phyloP scores from a whole-genome alignment of 1,284 basidiomycete species.

The Ceratobasidium theobromae region DNA sequence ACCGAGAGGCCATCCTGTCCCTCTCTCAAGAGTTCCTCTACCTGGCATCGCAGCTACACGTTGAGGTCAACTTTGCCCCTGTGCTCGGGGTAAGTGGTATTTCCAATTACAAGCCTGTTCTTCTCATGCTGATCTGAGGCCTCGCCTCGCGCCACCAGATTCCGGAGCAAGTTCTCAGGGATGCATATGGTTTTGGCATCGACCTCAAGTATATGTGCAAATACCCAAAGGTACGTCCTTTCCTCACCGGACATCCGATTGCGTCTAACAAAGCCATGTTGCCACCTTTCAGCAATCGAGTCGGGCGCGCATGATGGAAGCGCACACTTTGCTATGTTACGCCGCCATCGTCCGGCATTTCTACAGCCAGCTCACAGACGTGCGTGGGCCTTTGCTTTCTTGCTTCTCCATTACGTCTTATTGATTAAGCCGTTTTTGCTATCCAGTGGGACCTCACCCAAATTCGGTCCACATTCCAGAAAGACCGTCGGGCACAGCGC shows the following conservation, averaged over 20 bases:
- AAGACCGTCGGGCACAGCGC: slow-evolving; percentile 12
- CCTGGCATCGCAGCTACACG: slow-evolving; percentile 1
- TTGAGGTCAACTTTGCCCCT: slow-evolving; percentile 22
- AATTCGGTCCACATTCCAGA: slow-evolving; percentile 9
- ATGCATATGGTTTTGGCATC: slow-evolving; percentile 24
- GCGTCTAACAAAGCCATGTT: background rate
- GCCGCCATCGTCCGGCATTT: slow-evolving; percentile 26
- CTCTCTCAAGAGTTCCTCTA: slow-evolving; percentile 25
- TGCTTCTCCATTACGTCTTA: slow-evolving; percentile 12
- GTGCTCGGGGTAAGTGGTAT: slow-evolving; percentile 6
- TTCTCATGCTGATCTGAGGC: slow-evolving; percentile 17
- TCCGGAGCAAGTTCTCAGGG: slow-evolving; percentile 22
- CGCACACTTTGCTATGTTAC: slow-evolving; percentile 23
- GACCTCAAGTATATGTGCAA: slow-evolving; percentile 29
- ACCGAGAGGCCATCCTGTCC: slow-evolving; percentile 18
- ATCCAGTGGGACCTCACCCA: slow-evolving; percentile 11
- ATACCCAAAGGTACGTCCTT: slow-evolving; percentile 1
- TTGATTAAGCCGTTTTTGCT: background rate
- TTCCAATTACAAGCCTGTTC: slow-evolving; percentile 12
- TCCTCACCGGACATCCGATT: background rate
- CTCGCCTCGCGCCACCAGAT: slow-evolving; percentile 13
- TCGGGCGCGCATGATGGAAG: slow-evolving; percentile 21
- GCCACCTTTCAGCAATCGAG: slow-evolving; percentile 18
- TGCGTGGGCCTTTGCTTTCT: slow-evolving; percentile 26
- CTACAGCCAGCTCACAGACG: slow-evolving; percentile 16